Evolutionary conservation across 2,329 filamentous ascomycete genomes (phyloP).

Genomic region (Pseudocercospora crystallina): DNA sequence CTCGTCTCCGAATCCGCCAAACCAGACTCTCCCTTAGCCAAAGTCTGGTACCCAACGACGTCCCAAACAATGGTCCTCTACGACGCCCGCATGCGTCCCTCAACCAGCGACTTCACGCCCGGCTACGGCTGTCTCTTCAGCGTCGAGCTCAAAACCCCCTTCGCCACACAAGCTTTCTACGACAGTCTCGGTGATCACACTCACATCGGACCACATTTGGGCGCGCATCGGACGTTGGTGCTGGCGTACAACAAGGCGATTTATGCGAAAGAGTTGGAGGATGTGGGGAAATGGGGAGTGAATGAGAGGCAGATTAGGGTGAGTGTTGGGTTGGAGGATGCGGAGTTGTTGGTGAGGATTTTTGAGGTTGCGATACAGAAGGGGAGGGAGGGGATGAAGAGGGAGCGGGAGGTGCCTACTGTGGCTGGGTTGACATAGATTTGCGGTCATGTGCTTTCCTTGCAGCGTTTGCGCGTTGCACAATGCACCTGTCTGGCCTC

Average conservation of each 20-base stretch:
- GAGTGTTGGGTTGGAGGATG: conserved; percentile 8
- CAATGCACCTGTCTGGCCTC: too few relatives aligned
- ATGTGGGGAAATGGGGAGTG: conserved; percentile 27
- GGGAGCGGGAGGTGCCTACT: background rate
- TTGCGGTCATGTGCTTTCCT: too few relatives aligned
- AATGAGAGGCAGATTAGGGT: conserved; percentile 1
- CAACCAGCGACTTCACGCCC: conserved; percentile 49
- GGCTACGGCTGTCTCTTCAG: conserved; percentile 58
- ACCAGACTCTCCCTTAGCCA: background rate
- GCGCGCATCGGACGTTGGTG: conserved; percentile 53
- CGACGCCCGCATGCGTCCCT: conserved; percentile 26
- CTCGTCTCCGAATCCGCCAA: conserved; percentile 42
- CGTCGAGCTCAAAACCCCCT: conserved; percentile 50
- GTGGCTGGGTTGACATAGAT: background rate
- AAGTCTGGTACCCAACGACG: conserved; percentile 9
- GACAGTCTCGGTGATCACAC: conserved; percentile 44
- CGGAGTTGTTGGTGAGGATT: background rate
- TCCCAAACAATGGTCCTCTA: conserved; percentile 22
- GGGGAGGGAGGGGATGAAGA: background rate
- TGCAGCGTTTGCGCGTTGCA: too few relatives aligned
- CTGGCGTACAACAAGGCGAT: conserved; percentile 50
- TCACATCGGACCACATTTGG: conserved; percentile 55
- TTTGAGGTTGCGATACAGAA: conserved; percentile 1
- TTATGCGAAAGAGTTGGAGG: conserved; percentile 43
- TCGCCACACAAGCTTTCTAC: conserved; percentile 50